phyloP scores from a whole-genome alignment of 257 asterid genomes.

The Eustoma russellianum region DNA sequence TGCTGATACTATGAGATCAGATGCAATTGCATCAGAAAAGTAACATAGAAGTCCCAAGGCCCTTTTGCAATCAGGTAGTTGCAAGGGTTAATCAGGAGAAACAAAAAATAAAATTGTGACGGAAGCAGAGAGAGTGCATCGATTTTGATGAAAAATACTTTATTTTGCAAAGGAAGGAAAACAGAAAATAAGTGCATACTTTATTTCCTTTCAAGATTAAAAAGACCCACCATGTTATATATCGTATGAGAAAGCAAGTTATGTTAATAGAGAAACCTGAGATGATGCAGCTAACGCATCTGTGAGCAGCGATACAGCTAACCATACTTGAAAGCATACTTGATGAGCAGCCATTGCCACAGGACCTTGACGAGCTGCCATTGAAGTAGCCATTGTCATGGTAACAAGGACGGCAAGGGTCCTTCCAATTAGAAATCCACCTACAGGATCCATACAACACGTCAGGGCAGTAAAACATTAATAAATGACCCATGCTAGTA shows the following conservation, averaged over 20 bases:
- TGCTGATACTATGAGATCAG: no score
- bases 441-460: slow-evolving; percentile 23
- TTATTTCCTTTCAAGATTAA: no score
- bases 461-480: background rate
- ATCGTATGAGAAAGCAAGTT: no score
- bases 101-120: background rate
- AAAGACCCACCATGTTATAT: no score
- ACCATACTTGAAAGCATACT: slow-evolving; percentile 90
- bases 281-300: slow-evolving; percentile 89
- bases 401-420: slow-evolving; percentile 85
- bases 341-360: slow-evolving; percentile 96
- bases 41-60: no score
- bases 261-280: slow-evolving; percentile 39
- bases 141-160: no score
- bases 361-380: slow-evolving; percentile 99
- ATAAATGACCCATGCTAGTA: background rate
- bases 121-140: background rate
- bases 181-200: background rate
- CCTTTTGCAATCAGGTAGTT: no score
- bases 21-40: no score
- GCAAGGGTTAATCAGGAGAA: no score
- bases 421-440: slow-evolving; percentile 90
- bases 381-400: slow-evolving; percentile 76
- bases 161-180: background rate
- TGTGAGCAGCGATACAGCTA: slow-evolving; percentile 86